Evolutionary conservation across 2,329 filamentous ascomycete species (phyloP).

Genomic region (Clonostachys byssicola): DNA sequence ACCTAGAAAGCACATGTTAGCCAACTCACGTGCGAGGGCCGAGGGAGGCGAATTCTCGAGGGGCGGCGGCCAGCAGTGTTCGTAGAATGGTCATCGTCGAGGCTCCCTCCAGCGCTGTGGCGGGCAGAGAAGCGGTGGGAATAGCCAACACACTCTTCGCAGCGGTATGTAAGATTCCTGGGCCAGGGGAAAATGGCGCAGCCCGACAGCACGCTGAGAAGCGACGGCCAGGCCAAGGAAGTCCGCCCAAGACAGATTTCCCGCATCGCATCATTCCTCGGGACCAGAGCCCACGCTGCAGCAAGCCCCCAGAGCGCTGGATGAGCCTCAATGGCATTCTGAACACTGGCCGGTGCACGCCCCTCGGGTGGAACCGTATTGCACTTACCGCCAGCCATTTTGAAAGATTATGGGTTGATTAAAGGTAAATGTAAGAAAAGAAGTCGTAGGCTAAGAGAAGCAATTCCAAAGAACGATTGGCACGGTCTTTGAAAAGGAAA

Average conservation of each 20-base stretch:
- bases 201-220: conserved; percentile 2
- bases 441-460: conserved; percentile 9
- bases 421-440: conserved; percentile 4
- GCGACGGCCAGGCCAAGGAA: no score
- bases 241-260: no score
- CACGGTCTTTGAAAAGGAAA: conserved; percentile 5
- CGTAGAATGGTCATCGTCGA: not conserved
- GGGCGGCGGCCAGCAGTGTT: not conserved
- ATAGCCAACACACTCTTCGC: not conserved
- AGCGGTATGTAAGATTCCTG: not conserved
- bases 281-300: no score
- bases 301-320: no score
- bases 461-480: conserved; percentile 6
- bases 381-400: conserved; percentile 42
- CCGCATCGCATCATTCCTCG: no score
- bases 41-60: not conserved
- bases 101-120: not conserved
- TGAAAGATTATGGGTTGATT: conserved; percentile 13
- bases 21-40: not conserved
- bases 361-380: not conserved
- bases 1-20: conserved; percentile 47
- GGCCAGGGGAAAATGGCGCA: conserved; percentile 26
- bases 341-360: not conserved
- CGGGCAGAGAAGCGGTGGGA: conserved; percentile 1
- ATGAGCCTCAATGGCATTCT: conserved; percentile 10